Conservation (phyloP, 169 alveolate species). For the Blepharisma undulans region DNA sequence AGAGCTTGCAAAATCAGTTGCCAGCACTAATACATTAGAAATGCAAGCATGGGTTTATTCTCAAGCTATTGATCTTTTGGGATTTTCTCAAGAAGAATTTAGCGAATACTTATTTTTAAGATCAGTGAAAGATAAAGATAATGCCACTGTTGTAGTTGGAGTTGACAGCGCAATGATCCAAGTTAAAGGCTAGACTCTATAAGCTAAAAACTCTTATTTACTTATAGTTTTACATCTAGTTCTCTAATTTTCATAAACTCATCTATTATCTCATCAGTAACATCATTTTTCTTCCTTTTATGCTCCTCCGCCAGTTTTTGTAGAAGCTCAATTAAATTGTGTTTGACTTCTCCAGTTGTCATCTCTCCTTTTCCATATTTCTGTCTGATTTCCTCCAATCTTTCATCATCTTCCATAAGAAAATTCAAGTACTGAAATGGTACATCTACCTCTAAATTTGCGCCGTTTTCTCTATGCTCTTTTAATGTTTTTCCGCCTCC, state of each 20-base stretch:
- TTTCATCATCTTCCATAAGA: slow-evolving; percentile 93
- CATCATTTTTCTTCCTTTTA: slow-evolving; percentile 79
- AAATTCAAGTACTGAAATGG: slow-evolving; percentile 94
- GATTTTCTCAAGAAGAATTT: background rate
- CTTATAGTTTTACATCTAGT: background rate
- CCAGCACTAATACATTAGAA: background rate
- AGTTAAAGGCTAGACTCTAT: background rate
- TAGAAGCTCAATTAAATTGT: slow-evolving; percentile 84
- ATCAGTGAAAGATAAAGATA: background rate
- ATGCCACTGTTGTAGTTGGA: slow-evolving; percentile 13
- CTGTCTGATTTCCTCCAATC: slow-evolving; percentile 91
- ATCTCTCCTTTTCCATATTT: slow-evolving; percentile 94
- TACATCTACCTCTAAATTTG: slow-evolving; percentile 95
- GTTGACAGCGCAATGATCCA: background rate
- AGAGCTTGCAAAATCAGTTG: background rate
- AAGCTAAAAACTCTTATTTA: background rate
- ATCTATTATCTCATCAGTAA: slow-evolving; percentile 71
- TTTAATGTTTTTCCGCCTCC: slow-evolving; percentile 95
- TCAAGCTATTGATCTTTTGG: background rate
- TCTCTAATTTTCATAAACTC: slow-evolving; percentile 41
- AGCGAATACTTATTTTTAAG: slow-evolving; percentile 10
- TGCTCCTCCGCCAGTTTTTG: slow-evolving; percentile 82
- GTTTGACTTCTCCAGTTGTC: slow-evolving; percentile 96
- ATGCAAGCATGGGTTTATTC: background rate
- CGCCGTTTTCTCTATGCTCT: slow-evolving; percentile 94